Evolutionary conservation across 129 eudicot genomes (phyloP), one percentile per base, ranked within the genome.

Genomic region (Escallonia rubra): DNA sequence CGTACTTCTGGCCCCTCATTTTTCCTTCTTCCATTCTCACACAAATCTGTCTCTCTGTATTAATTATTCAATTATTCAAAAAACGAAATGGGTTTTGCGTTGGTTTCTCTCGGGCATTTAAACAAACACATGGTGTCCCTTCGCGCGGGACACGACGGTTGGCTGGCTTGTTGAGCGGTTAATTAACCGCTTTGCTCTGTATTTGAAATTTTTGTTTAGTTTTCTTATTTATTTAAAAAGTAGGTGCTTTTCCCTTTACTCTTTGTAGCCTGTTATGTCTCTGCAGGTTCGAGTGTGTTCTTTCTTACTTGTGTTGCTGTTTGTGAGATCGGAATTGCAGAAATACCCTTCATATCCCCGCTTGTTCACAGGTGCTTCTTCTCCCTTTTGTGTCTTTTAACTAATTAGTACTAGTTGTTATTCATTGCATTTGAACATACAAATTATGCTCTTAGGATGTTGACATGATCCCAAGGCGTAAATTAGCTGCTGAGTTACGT

Each of bases 301-400:
- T 23, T 34, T 73, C 63, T 41, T 82, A 41, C 49, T 63, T 13
- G 59, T 81, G 4, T 61, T 59, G 72, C 52, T 73, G 64, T 14
- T 61, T 43, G 39, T 81, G 43, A 64, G 16, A 63, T 23, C 67
- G 53, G 57, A 65, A 43, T 60, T 61, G 10, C 61, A 47, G 43
- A 41, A 66, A 0, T 16, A 68, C 59, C 64, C 79, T 41, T 23
- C 79, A 4, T 4, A 59, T 68, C 78, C 67, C 12, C 70, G 70
- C 76, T 74, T 61, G 48, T 58, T 53, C 52, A 3, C 81, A 72
- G 87, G 91, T 86, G 23, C 44, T 3, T 9, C 41, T 41, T 10
- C 59, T 46, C 41, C 56, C 58, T 48, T 43, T 1, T 23, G 43
- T 8, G 1, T 51, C 15, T 39, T 41, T 10, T 34, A 0, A 5